These are phyloP conservation scores for Sporothrix mexicana DNA, from an alignment of 2,329 filamentous ascomycete species.

Conservation along the genomic window DNA sequence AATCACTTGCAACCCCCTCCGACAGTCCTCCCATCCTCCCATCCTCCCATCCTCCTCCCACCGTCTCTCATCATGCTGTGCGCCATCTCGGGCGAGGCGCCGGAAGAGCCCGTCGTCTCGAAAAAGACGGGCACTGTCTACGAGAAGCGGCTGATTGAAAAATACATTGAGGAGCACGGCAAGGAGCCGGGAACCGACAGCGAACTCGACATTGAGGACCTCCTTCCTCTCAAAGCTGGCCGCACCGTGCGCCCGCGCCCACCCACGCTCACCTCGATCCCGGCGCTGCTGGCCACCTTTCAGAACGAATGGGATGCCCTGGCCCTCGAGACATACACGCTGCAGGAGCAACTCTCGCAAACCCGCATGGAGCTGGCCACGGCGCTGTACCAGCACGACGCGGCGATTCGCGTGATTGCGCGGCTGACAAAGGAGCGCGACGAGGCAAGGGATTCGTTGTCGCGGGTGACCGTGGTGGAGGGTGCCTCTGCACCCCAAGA, in stretches of 20 bases:
- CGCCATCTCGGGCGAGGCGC: slow-evolving; percentile 86
- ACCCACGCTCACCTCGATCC: slow-evolving; percentile 93
- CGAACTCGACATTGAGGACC: slow-evolving; percentile 79
- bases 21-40: background rate
- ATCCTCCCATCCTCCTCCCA: background rate
- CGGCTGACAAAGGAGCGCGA: slow-evolving; percentile 89
- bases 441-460: slow-evolving; percentile 86
- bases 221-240: slow-evolving; percentile 83
- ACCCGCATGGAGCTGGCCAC: slow-evolving; percentile 93
- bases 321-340: slow-evolving; percentile 86
- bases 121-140: slow-evolving; percentile 89
- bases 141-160: slow-evolving; percentile 92
- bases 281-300: slow-evolving; percentile 89
- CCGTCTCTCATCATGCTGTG: slow-evolving; percentile 41
- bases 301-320: slow-evolving; percentile 98
- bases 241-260: slow-evolving; percentile 86
- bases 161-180: slow-evolving; percentile 87
- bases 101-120: slow-evolving; percentile 92
- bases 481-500: background rate
- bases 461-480: slow-evolving; percentile 72
- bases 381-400: slow-evolving; percentile 95
- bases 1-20: background rate
- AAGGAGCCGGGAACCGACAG: slow-evolving; percentile 91
- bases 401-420: slow-evolving; percentile 93
- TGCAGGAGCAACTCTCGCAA: slow-evolving; percentile 86